These are phyloP conservation scores for Phytophthora pseudosyringae DNA, from an alignment of 352 stramenopile species.

Conservation along the genomic window DNA sequence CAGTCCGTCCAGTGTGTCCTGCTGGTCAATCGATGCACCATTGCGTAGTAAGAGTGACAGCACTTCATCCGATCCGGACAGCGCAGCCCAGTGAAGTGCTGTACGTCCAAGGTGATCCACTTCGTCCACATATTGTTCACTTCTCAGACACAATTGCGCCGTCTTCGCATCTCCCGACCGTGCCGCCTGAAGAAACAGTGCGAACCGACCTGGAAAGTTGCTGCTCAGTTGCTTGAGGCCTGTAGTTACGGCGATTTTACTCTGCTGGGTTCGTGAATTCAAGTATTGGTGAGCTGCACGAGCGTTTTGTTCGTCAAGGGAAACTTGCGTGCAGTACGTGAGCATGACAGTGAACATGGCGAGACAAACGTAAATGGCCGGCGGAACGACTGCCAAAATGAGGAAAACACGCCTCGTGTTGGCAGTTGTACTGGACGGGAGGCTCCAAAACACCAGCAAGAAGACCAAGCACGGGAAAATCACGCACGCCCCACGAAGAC, in stretches of 20 bases:
- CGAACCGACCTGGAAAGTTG: slow-evolving; percentile 60
- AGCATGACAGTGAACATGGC: slow-evolving; percentile 47
- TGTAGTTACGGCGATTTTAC: slow-evolving; percentile 65
- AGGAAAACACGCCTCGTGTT: slow-evolving; percentile 46
- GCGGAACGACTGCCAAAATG: slow-evolving; percentile 51
- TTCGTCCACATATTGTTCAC: slow-evolving; percentile 67
- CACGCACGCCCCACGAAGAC: slow-evolving; percentile 61
- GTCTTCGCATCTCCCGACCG: slow-evolving; percentile 51
- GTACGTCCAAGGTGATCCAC: slow-evolving; percentile 66
- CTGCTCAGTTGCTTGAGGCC: slow-evolving; percentile 24
- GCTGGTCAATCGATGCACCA: slow-evolving; percentile 68
- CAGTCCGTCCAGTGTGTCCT: slow-evolving; percentile 60
- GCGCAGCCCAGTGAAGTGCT: slow-evolving; percentile 70
- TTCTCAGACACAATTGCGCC: slow-evolving; percentile 64
- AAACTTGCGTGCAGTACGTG: slow-evolving; percentile 61
- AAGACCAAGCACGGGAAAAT: slow-evolving; percentile 59
- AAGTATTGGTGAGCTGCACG: slow-evolving; percentile 66
- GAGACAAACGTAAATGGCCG: slow-evolving; percentile 43
- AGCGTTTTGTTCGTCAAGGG: slow-evolving; percentile 61
- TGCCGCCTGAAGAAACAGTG: slow-evolving; percentile 69
- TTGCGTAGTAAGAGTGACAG: slow-evolving; percentile 67
- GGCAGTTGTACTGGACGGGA: slow-evolving; percentile 34
- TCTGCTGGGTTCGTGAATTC: slow-evolving; percentile 38
- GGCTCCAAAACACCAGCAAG: slow-evolving; percentile 53
- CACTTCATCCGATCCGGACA: slow-evolving; percentile 66